Evolutionary conservation across 2,329 filamentous ascomycete genomes (phyloP).

Genomic region (Didymella segeticola): DNA sequence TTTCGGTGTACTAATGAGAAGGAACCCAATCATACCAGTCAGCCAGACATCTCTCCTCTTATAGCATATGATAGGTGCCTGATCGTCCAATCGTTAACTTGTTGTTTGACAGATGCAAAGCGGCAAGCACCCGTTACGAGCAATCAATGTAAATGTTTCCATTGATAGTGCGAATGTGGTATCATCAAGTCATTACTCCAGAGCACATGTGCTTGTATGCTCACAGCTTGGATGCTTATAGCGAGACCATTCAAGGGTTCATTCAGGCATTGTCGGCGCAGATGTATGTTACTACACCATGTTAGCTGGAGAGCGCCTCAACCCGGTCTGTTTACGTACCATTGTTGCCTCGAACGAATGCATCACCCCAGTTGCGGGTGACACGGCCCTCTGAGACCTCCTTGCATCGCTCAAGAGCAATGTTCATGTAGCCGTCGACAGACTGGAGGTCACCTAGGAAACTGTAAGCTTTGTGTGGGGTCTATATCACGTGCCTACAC

Average conservation of each 20-base stretch:
- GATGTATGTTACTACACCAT: constrained; percentile 38
- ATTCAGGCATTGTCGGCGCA: constrained; percentile 38
- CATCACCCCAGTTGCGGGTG: constrained; percentile 86
- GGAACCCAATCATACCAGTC: not conserved
- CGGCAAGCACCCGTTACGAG: not conserved
- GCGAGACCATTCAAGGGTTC: not conserved
- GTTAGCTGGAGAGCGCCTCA: constrained; percentile 15
- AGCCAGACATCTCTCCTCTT: not conserved
- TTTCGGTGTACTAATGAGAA: not conserved
- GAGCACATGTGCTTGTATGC: not conserved
- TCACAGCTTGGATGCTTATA: not conserved
- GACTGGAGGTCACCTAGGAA: constrained; percentile 86
- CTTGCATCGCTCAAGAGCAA: constrained; percentile 92
- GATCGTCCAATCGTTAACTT: not conserved
- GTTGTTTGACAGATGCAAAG: not conserved
- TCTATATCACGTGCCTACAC: constrained; percentile 15
- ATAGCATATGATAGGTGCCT: not conserved
- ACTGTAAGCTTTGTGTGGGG: constrained; percentile 6
- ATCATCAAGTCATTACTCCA: constrained; percentile 8
- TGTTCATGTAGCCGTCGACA: constrained; percentile 99
- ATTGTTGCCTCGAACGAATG: constrained; percentile 95
- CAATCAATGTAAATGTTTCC: not conserved
- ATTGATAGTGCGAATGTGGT: constrained; percentile 5
- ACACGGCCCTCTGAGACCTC: constrained; percentile 88
- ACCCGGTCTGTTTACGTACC: constrained; percentile 60